Base-by-base conservation (phyloP, 495 filamentous ascomycete species). In the Neurospora sp. region DNA sequence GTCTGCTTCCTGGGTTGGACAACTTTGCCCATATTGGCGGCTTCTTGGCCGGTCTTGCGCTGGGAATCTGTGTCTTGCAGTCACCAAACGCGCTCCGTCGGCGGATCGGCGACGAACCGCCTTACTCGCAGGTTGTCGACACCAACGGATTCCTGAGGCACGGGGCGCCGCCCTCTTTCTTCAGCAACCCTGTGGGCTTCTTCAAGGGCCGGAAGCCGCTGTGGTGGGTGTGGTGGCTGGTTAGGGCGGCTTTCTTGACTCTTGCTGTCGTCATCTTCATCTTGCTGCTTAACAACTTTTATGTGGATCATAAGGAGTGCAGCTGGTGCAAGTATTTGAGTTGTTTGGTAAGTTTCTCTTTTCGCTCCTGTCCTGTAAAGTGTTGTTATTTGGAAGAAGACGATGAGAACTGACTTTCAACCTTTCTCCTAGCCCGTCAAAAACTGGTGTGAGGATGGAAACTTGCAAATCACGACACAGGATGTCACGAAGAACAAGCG, bases 141-240 rank as follows among this genome's bases (percentile, higher is more conserved):
- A 77, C 76, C 73, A 77, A 79, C 72, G 81, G 78, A 16, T 80
- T 77, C 23, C 73, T 82, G 12, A 79, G 81, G 3, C 82, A 83
- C 70, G 84, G 82, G 4, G 82, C 85, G 2, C 78, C 89, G 23
- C 84, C 82, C 40, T 83, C 84, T 2, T 94, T 94, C 77, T 78
- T 89, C 66, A 90, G 89, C 76, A 86, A 89, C 72, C 93, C 93
- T 0, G 77, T 94, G 1, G 88, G 87, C 3, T 98, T 98, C 82
- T 98, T 99, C 85, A 93, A 92, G 80, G 93, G 93, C 27, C 87
- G 96, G 6, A 97, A 95, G 80, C 91, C 93, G 35, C 83, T 96
- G 1, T 99, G 96, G 96, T 99, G 96, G 96, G 91, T 84, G 11
- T 99, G 96, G 94, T 99, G 96, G 96, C 81, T 98, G 31, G 87